These are phyloP conservation scores for Penicillium canescens DNA, from an alignment of 495 filamentous ascomycete genomes.

Conservation along the genomic window DNA sequence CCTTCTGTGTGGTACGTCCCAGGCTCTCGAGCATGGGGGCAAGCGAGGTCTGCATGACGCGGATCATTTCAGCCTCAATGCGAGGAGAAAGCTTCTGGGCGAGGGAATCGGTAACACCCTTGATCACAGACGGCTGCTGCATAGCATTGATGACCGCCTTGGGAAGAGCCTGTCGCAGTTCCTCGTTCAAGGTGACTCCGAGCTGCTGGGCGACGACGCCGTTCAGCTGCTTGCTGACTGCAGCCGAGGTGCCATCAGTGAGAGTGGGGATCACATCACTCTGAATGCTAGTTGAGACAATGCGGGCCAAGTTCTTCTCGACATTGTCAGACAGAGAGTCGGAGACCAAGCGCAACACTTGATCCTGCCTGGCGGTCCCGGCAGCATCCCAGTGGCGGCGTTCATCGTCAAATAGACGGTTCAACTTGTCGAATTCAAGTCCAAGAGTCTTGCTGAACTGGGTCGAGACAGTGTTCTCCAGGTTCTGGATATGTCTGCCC, in stretches of 20 bases:
- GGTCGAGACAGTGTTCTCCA: slow-evolving; percentile 54
- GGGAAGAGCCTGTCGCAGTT: slow-evolving; percentile 56
- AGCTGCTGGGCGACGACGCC: slow-evolving; percentile 52
- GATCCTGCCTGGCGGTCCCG: slow-evolving; percentile 69
- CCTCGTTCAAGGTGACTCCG: slow-evolving; percentile 46
- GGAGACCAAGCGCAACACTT: slow-evolving; percentile 83
- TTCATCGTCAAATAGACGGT: slow-evolving; percentile 64
- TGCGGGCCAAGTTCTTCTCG: slow-evolving; percentile 71
- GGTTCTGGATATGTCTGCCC: slow-evolving; percentile 53
- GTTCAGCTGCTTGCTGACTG: slow-evolving; percentile 63
- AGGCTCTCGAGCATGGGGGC: slow-evolving; percentile 65
- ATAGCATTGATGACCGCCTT: slow-evolving; percentile 60
- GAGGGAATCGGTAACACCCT: slow-evolving; percentile 69
- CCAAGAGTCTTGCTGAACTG: slow-evolving; percentile 58
- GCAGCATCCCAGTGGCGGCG: slow-evolving; percentile 63
- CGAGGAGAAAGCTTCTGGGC: slow-evolving; percentile 61
- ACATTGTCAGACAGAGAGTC: slow-evolving; percentile 87
- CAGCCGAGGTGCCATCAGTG: slow-evolving; percentile 46
- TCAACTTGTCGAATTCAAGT: slow-evolving; percentile 58
- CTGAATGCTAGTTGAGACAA: slow-evolving; percentile 68
- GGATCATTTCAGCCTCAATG: slow-evolving; percentile 67
- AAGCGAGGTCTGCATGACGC: slow-evolving; percentile 60
- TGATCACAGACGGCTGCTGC: slow-evolving; percentile 67
- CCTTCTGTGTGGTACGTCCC: slow-evolving; percentile 59
- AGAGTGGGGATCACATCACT: slow-evolving; percentile 61